These are phyloP conservation scores for Lyophyllum atratum DNA, from an alignment of 768 basidiomycete genomes.

Conservation along the genomic window DNA sequence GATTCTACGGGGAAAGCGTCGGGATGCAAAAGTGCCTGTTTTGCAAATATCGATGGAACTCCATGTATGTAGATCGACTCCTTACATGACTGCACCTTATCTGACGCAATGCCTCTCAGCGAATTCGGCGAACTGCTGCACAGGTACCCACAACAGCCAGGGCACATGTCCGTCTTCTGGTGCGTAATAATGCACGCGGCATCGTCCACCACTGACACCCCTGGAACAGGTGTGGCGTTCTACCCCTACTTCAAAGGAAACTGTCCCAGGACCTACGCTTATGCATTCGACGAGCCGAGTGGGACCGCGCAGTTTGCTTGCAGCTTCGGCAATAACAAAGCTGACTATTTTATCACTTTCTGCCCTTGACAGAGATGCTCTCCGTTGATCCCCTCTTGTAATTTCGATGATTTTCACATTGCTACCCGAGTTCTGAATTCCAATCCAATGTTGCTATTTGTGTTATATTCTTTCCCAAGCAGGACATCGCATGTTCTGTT, in stretches of 20 bases:
- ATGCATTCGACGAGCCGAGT: conserved; percentile 45
- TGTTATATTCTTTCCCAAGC: no score
- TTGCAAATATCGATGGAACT: conserved; percentile 29
- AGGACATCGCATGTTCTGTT: no score
- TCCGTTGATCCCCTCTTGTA: no score
- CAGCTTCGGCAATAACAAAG: conserved; percentile 20
- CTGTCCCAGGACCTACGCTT: conserved; percentile 35
- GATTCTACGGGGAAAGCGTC: conserved; percentile 44
- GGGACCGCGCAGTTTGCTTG: conserved; percentile 48
- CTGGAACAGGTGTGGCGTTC: conserved; percentile 15
- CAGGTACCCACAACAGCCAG: conserved; percentile 28
- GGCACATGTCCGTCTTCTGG: conserved; percentile 34
- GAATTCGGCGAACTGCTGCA: conserved; percentile 27
- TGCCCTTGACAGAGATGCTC: no score
- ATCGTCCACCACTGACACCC: conserved; percentile 6
- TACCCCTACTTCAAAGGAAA: conserved; percentile 24
- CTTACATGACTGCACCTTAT: neutral
- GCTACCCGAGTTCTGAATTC: no score
- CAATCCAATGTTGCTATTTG: no score
- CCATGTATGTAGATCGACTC: conserved; percentile 8
- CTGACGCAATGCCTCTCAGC: conserved; percentile 6
- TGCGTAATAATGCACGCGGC: conserved; percentile 2
- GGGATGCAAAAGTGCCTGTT: conserved; percentile 54
- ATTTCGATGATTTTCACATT: no score
- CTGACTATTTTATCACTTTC: conserved; percentile 26